A percentile compares a stretch with the other conserved stretches of the same genome.
These are phyloP conservation scores for Biancaea sappan DNA, from an alignment of 306 rosid genomes.

Conservation along the genomic window DNA sequence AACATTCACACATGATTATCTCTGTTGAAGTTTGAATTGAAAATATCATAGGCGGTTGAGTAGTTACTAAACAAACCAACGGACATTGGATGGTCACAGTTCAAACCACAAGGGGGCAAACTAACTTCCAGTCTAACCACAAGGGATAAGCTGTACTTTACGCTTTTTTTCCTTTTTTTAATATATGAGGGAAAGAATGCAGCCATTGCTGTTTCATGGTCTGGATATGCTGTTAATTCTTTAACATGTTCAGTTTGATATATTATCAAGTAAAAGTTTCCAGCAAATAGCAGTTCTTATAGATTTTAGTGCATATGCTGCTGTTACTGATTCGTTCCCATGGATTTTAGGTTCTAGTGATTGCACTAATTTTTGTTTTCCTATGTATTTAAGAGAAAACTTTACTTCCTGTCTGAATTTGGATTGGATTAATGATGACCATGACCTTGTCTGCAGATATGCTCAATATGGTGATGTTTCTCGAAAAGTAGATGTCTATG, in stretches of 20 bases:
- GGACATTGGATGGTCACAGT: background rate
- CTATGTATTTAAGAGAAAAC: background rate
- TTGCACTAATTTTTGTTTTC: background rate
- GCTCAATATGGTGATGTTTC: conserved; percentile 79
- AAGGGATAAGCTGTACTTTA: background rate
- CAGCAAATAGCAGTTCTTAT: background rate
- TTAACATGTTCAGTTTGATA: background rate
- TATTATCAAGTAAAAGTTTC: background rate
- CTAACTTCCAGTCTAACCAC: background rate
- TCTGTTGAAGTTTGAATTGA: no score
- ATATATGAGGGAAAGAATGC: background rate
- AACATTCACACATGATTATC: no score
- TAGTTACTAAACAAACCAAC: background rate
- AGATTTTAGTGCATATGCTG: background rate
- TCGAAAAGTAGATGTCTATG: conserved; percentile 82
- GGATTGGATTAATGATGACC: conserved; percentile 18
- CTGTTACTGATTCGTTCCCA: background rate
- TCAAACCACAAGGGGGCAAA: background rate
- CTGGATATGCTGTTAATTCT: background rate
- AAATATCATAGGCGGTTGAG: no score
- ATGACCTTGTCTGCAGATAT: conserved; percentile 58
- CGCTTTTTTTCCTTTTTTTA: no score
- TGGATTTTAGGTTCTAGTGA: conserved; percentile 16
- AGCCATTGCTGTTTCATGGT: background rate
- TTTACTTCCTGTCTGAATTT: background rate